phyloP scores from a whole-genome alignment of 2,329 filamentous ascomycete species.

The Fusarium oligoseptatum region DNA sequence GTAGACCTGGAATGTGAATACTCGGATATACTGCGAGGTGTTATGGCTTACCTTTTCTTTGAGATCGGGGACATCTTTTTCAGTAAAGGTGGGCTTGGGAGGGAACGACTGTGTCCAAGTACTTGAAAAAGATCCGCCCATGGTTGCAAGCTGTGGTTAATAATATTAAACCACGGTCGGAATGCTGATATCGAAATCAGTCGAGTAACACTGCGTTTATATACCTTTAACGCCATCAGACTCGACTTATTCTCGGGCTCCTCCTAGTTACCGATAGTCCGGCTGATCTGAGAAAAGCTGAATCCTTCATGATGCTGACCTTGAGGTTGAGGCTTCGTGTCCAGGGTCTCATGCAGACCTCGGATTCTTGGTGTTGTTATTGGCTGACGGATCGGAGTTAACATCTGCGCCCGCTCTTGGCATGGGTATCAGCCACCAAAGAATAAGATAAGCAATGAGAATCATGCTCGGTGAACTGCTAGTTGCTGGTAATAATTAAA shows the following conservation, averaged over 20 bases:
- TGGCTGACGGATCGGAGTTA: background rate
- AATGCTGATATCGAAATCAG: background rate
- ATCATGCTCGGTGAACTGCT: background rate
- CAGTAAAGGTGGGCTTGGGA: constrained; percentile 43
- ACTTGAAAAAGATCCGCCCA: background rate
- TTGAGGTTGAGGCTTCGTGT: background rate
- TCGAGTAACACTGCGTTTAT: background rate
- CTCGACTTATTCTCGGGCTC: background rate
- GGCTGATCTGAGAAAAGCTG: background rate
- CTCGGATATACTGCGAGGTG: background rate
- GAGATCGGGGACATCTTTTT: constrained; percentile 45
- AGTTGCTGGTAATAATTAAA: background rate
- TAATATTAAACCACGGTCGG: background rate
- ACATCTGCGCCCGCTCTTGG: background rate
- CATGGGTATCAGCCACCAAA: background rate
- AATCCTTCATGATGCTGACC: background rate
- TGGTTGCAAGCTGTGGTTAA: background rate
- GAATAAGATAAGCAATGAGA: background rate
- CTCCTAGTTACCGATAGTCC: background rate
- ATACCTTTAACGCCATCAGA: background rate
- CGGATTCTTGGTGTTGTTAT: background rate
- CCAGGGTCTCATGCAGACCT: background rate
- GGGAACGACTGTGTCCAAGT: constrained; percentile 27
- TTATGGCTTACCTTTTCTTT: constrained; percentile 18
- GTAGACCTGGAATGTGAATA: constrained; percentile 45